These are phyloP conservation scores for Nepenthes gracilis DNA, from an alignment of 148 eudicot species.

Conservation along the genomic window DNA sequence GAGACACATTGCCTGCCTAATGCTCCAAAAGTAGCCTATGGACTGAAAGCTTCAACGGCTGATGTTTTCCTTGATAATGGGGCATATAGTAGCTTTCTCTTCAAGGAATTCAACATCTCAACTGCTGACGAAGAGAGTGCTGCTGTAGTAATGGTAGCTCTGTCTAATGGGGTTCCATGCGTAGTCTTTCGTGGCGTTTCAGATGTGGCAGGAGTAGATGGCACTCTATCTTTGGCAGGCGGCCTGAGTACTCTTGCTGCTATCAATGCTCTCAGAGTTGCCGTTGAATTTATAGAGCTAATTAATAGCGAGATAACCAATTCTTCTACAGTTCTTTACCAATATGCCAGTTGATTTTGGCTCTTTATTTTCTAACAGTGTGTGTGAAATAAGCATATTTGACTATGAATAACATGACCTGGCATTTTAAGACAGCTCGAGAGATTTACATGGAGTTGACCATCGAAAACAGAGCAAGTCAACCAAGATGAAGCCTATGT, in stretches of 20 bases:
- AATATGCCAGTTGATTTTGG: no score
- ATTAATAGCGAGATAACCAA: conserved; percentile 2
- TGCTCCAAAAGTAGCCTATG: conserved; percentile 29
- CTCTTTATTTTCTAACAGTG: no score
- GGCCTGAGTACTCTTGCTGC: conserved; percentile 32
- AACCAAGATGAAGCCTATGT: no score
- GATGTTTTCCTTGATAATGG: conserved; percentile 34
- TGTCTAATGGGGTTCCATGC: conserved; percentile 45
- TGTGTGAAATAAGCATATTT: no score
- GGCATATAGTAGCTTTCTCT: conserved; percentile 39
- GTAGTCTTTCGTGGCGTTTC: conserved; percentile 48
- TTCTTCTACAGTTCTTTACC: not conserved
- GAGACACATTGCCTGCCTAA: conserved; percentile 31
- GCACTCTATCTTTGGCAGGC: not conserved
- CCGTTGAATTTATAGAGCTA: conserved; percentile 30
- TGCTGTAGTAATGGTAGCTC: conserved; percentile 33
- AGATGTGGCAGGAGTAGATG: conserved; percentile 35
- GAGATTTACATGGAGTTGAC: no score
- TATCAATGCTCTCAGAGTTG: conserved; percentile 37
- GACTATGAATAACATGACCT: no score
- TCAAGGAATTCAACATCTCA: conserved; percentile 30
- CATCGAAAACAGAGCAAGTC: no score
- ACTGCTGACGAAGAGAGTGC: conserved; percentile 58
- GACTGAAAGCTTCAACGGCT: conserved; percentile 41
- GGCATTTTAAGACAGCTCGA: no score